Conservation (phyloP, 257 asterid genomes). For the Salvia rosmarinus region DNA sequence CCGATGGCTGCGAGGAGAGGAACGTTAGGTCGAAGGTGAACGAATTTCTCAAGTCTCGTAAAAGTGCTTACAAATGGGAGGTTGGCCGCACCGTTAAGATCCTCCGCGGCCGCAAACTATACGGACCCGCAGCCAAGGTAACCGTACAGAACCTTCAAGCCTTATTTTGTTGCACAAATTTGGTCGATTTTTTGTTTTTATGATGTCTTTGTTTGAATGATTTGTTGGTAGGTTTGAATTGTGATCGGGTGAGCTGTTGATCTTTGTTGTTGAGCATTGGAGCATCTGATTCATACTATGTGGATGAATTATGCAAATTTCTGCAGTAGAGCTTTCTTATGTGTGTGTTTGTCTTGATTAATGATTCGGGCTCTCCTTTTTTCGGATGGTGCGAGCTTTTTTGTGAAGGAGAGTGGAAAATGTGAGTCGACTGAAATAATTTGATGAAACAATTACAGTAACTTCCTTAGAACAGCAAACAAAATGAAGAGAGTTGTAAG, state of each 20-base stretch:
- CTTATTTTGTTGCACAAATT: not conserved
- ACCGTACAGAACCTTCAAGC: not conserved
- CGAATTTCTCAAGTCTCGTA: conserved; percentile 64
- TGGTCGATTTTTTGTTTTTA: too few relatives aligned
- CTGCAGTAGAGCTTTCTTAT: not conserved
- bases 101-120: conserved; percentile 73
- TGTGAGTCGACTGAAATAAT: not conserved
- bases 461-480: conserved; percentile 8
- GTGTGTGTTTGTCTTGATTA: not conserved
- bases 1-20: conserved; percentile 71
- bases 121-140: conserved; percentile 85
- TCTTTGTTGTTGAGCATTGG: conserved; percentile 21
- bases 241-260: not conserved
- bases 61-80: conserved; percentile 93
- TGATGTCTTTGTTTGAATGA: not conserved
- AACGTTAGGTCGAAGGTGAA: conserved; percentile 61
- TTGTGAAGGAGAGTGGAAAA: not conserved
- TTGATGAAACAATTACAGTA: not conserved
- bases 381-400: not conserved
- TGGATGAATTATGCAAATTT: not conserved
- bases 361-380: not conserved
- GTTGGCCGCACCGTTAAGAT: conserved; percentile 72
- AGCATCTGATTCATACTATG: conserved; percentile 7
- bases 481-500: not conserved
- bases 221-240: not conserved